These are phyloP conservation scores for Rhizopus sp. DNA, from an alignment of 371 early-diverging fungal species.

Conservation along the genomic window DNA sequence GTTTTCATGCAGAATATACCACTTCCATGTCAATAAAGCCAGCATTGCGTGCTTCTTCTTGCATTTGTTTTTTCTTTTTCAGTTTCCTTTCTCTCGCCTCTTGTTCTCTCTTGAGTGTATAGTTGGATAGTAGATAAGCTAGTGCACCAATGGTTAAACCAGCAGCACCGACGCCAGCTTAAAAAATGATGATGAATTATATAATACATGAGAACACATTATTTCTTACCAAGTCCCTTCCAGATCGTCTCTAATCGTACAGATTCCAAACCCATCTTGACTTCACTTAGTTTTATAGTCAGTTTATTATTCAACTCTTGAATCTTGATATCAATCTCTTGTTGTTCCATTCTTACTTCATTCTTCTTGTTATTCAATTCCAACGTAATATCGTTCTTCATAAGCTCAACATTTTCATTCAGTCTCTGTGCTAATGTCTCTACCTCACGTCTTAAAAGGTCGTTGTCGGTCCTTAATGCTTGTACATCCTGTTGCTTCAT, in stretches of 20 bases:
- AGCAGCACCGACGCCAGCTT: conserved; percentile 18
- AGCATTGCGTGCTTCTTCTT: conserved; percentile 23
- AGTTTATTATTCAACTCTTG: conserved; percentile 82
- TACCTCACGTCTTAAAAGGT: conserved; percentile 71
- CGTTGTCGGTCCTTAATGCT: conserved; percentile 65
- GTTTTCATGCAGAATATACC: conserved; percentile 15
- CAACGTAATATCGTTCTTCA: conserved; percentile 79
- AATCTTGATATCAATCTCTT: conserved; percentile 71
- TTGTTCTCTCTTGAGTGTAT: conserved; percentile 15
- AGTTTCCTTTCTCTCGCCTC: conserved; percentile 10
- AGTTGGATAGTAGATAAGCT: conserved; percentile 17
- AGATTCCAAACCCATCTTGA: conserved; percentile 81
- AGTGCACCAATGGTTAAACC: conserved; percentile 11
- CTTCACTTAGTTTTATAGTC: conserved; percentile 69
- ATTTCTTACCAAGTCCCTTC: conserved; percentile 57
- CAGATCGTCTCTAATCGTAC: conserved; percentile 75
- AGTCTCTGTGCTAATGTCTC: conserved; percentile 70
- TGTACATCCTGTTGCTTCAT: conserved; percentile 81
- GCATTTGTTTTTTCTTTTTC: conserved; percentile 20
- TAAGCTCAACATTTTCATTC: conserved; percentile 65
- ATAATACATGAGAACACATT: neutral
- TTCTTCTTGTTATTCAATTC: conserved; percentile 84
- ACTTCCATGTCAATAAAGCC: conserved; percentile 27
- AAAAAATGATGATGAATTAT: neutral
- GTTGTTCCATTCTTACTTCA: conserved; percentile 73